Base-by-base conservation (phyloP, 78 protist species). In the Polysphondylium violaceum region DNA sequence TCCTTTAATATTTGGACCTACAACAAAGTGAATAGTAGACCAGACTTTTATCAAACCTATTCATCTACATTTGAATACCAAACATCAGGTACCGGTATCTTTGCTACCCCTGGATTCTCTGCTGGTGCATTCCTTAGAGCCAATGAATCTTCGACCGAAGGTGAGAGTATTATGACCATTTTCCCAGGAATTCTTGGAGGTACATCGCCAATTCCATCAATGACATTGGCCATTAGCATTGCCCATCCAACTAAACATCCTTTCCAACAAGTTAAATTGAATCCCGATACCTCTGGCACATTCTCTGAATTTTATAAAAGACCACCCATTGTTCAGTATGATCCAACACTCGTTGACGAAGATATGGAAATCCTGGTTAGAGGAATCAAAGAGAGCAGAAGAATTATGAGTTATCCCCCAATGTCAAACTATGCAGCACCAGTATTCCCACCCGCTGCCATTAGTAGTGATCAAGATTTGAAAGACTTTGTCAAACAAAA, bases 341-440 rank as follows among this genome's bases (percentile, higher is more conserved):
- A 7, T 9, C 59, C 76, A 31, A 8, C 35, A 1, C 33, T n/a
- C 9, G 27, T 35, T 3, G 2, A 67, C 11, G 55, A 44, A 16
- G 91, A 83, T 33, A 47, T 83, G 0, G 25, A 44, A 8, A 83
- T 43, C 8, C 14, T 83, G 3, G 72, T 69, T 0, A 11, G 71
- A 29, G 68, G 78, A 0, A 55, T 83, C 11, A 56, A 55, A 43
- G 91, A 83, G 16, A 29, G 38, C 7, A 35, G 91, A 51, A 9
- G 91, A n/a, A 69, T 83, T 36, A 55, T 83, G 73, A 56, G 81
- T 0, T 69, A 33, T 21, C 91, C 91, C 31, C 91, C 91, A 56
- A 67, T 83, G 79, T 43, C 60, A 12, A 19, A 33, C 4, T n/a
- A 25, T 11, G 69, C 61, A 0, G 19, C 69, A 2, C 77, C 77